These are phyloP conservation scores for Liquidambar formosana DNA, from an alignment of 164 flowering plant genomes.

Conservation along the genomic window DNA sequence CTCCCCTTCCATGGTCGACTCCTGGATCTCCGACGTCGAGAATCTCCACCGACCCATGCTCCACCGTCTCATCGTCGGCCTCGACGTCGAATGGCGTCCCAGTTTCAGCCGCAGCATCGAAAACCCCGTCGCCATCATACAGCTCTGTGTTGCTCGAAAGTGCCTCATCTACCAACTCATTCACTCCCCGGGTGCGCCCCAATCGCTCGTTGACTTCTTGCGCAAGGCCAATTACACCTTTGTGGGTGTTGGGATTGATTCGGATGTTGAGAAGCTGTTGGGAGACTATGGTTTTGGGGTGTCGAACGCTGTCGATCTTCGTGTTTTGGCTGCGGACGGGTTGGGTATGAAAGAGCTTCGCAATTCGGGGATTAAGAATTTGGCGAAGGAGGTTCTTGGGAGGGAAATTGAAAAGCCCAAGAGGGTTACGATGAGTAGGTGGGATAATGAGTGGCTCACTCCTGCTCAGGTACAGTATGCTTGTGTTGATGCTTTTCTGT, in stretches of 20 bases:
- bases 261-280: constrained; percentile 33
- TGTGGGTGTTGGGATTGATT: constrained; percentile 47
- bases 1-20: constrained; percentile 12
- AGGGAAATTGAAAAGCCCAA: no score
- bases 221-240: constrained; percentile 21
- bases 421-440: no score
- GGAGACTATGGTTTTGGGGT: constrained; percentile 27
- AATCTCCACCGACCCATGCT: not conserved
- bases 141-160: constrained; percentile 42
- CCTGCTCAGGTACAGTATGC: no score
- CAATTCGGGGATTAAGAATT: no score
- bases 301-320: no score
- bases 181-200: constrained; percentile 28
- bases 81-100: constrained; percentile 64
- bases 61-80: constrained; percentile 39
- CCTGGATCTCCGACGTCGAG: not conserved
- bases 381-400: no score
- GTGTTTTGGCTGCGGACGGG: no score
- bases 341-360: no score
- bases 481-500: no score
- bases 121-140: constrained; percentile 46
- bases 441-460: no score
- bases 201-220: constrained; percentile 33
- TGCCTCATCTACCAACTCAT: constrained; percentile 33
- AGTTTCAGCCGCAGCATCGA: not conserved